These are phyloP conservation scores for Solanum arcanum DNA, from an alignment of 257 asterid species.

Conservation along the genomic window DNA sequence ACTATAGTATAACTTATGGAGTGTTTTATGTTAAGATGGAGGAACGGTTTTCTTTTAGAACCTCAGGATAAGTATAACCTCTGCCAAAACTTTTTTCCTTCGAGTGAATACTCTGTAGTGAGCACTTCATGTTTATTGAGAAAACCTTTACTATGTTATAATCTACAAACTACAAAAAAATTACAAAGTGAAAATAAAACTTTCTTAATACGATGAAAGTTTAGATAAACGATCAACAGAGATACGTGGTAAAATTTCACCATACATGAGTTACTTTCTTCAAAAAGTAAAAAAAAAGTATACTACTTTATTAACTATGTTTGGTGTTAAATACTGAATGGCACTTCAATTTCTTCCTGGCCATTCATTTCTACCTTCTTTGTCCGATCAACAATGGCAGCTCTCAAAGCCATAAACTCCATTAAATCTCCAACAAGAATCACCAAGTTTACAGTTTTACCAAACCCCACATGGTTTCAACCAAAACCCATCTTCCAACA, in stretches of 20 bases:
- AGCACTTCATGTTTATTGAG: fast-evolving
- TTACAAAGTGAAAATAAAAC: not conserved
- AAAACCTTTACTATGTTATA: fast-evolving
- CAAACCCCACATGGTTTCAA: conserved; percentile 18
- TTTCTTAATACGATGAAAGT: fast-evolving
- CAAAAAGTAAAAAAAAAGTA: no score
- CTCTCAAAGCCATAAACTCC: not conserved
- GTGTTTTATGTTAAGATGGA: not conserved
- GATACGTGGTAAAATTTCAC: no score
- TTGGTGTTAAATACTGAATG: not conserved
- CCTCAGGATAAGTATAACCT: fast-evolving
- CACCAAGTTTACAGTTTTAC: conserved; percentile 12
- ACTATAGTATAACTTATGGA: no score
- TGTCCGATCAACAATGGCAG: not conserved
- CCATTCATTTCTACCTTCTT: not conserved
- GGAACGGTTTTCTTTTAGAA: no score
- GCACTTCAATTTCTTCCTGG: not conserved
- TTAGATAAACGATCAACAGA: fast-evolving
- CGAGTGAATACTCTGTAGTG: no score
- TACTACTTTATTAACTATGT: no score
- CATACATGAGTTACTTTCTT: no score
- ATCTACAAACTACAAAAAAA: fast-evolving
- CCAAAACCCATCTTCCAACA: conserved; percentile 8
- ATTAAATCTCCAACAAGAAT: not conserved
- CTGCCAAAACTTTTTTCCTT: fast-evolving